Evolutionary conservation across 1,139 yeast genomes (phyloP).

Genomic region (Taphrina betulina): DNA sequence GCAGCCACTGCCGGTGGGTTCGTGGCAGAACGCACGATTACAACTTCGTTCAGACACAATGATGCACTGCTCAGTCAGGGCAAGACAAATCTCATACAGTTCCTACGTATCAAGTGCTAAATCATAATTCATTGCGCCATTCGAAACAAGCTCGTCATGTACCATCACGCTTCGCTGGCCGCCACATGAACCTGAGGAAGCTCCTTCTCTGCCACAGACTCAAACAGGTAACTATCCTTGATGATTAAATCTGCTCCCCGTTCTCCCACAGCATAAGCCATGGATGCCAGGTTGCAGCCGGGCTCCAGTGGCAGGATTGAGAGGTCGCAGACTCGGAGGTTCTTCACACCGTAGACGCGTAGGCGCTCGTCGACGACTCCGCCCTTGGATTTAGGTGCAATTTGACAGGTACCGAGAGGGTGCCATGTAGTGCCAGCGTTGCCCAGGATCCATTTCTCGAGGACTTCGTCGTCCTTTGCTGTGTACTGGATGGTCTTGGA

Average conservation of each 20-base stretch:
- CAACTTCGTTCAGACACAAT: too few relatives aligned
- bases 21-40: too few relatives aligned
- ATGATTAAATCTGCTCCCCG: constrained; percentile 4
- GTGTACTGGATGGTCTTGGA: constrained; percentile 2
- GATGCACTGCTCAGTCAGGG: too few relatives aligned
- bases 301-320: constrained; percentile 20
- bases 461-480: background rate
- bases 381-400: constrained; percentile 14
- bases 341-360: constrained; percentile 21
- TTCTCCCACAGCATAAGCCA: constrained; percentile 22
- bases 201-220: constrained; percentile 5
- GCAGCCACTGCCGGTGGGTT: too few relatives aligned
- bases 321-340: constrained; percentile 26
- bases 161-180: constrained; percentile 7
- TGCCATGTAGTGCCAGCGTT: constrained; percentile 19
- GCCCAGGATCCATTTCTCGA: constrained; percentile 3
- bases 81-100: too few relatives aligned
- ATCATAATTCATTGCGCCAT: too few relatives aligned
- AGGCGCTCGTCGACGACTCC: constrained; percentile 23
- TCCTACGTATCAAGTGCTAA: too few relatives aligned
- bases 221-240: constrained; percentile 4
- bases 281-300: constrained; percentile 9
- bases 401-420: constrained; percentile 21
- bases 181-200: constrained; percentile 1
- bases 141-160: too few relatives aligned